phyloP scores from a whole-genome alignment of 805 yeast species.

The Metschnikowia koreensis region DNA sequence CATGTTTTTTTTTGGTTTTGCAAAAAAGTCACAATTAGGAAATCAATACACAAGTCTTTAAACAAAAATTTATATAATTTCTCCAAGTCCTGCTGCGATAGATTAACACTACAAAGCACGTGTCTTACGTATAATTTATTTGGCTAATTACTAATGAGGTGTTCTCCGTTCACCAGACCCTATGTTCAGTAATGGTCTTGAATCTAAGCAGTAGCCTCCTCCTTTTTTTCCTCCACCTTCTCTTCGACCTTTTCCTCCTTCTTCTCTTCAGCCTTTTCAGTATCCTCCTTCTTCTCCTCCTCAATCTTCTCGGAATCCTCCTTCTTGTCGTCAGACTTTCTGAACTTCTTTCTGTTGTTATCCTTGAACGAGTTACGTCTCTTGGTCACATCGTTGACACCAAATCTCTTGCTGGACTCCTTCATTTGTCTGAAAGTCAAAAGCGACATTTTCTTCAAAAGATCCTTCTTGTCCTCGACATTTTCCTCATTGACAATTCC shows the following conservation, averaged over 20 bases:
- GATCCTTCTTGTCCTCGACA: conserved; percentile 47
- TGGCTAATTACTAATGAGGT: not conserved
- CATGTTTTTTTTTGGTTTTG: too few species aligned
- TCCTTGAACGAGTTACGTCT: conserved; percentile 46
- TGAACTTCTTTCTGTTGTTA: conserved; percentile 29
- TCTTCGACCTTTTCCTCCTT: conserved; percentile 12
- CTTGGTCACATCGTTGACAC: conserved; percentile 46
- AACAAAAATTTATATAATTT: too few species aligned
- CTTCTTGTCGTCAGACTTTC: conserved; percentile 14
- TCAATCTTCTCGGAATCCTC: conserved; percentile 10
- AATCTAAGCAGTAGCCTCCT: not conserved
- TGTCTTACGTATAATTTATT: not conserved
- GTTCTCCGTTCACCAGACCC: not conserved
- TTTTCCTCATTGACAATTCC: conserved; percentile 39
- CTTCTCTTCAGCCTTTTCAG: conserved; percentile 8
- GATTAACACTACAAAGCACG: not conserved
- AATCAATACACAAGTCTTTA: too few species aligned
- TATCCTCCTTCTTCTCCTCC: conserved; percentile 11
- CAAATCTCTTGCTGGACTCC: conserved; percentile 45
- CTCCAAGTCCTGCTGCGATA: too few species aligned
- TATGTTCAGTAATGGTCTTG: not conserved
- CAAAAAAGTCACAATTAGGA: too few species aligned
- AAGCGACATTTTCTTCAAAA: conserved; percentile 45
- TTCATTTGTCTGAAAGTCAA: conserved; percentile 47
- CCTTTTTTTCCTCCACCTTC: conserved; percentile 4